phyloP scores from a whole-genome alignment of 495 filamentous ascomycete species.

The Apodospora peruviana region DNA sequence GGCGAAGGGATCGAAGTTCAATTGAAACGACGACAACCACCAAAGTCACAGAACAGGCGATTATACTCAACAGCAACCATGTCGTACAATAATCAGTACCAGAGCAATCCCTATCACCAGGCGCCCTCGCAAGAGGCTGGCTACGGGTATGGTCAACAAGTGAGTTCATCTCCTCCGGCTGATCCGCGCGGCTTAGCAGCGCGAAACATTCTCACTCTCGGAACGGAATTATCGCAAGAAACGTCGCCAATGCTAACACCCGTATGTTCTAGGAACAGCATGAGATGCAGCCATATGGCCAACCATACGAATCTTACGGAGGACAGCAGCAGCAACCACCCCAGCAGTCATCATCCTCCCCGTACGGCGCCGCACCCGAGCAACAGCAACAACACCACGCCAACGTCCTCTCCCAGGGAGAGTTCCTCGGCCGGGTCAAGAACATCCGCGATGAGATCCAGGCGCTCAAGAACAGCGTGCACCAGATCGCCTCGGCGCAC shows the following conservation, averaged over 20 bases:
- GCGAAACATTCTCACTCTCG: too few species aligned
- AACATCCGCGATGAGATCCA: conserved; percentile 53
- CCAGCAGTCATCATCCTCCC: too few species aligned
- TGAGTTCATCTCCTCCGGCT: conserved; percentile 10
- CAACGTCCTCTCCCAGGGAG: conserved; percentile 42
- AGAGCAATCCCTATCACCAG: conserved; percentile 37
- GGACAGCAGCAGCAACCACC: conserved; percentile 6
- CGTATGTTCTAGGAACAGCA: conserved; percentile 33
- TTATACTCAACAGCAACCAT: conserved; percentile 29
- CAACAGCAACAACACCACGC: conserved; percentile 24
- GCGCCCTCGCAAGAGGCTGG: conserved; percentile 40
- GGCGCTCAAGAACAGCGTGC: conserved; percentile 47
- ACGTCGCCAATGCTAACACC: too few species aligned
- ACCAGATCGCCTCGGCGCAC: conserved; percentile 53
- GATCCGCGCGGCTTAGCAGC: not conserved
- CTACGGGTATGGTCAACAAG: conserved; percentile 33
- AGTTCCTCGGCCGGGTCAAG: conserved; percentile 57
- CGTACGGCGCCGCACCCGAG: conserved; percentile 6
- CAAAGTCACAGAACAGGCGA: too few species aligned
- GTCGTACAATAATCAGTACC: conserved; percentile 37
- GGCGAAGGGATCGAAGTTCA: too few species aligned
- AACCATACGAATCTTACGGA: not conserved
- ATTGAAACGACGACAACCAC: too few species aligned
- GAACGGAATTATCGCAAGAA: too few species aligned
- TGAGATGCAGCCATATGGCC: conserved; percentile 27